A percentile compares a stretch with the other conserved stretches of the same genome.
Conservation (phyloP, 2,329 filamentous ascomycete species). For the Raffaelea arxii region DNA sequence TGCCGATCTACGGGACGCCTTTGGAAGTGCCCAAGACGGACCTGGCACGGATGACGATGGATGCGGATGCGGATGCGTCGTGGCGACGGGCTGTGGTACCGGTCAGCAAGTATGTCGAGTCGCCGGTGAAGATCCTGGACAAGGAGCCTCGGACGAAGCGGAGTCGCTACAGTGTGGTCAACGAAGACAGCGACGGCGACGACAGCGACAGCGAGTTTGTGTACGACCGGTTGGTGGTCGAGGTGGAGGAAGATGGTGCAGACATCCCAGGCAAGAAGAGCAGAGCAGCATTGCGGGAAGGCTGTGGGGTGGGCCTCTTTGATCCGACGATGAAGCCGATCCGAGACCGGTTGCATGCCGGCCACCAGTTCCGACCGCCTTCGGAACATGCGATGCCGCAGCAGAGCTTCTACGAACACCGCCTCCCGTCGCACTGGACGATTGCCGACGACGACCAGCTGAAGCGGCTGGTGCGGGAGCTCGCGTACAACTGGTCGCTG, state of each 20-base stretch:
- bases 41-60: constrained; percentile 42
- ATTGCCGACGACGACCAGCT: constrained; percentile 84
- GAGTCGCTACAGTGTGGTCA: constrained; percentile 72
- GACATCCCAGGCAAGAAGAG: not conserved
- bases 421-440: constrained; percentile 85
- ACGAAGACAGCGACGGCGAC: constrained; percentile 44
- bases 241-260: constrained; percentile 13
- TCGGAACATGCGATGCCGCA: constrained; percentile 87
- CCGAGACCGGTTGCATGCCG: constrained; percentile 79
- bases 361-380: constrained; percentile 86
- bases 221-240: constrained; percentile 16
- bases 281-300: not conserved
- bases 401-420: constrained; percentile 80
- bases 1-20: constrained; percentile 68
- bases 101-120: constrained; percentile 78
- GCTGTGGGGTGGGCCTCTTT: constrained; percentile 63
- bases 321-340: constrained; percentile 82
- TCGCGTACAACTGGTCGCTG: constrained; percentile 95
- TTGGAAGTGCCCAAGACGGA: constrained; percentile 50
- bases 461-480: constrained; percentile 74
- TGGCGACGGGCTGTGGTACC: constrained; percentile 74
- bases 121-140: constrained; percentile 62
- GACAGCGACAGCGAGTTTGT: constrained; percentile 27
- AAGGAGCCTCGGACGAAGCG: constrained; percentile 61
- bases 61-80: constrained; percentile 55